phyloP scores from a whole-genome alignment of 2,329 filamentous ascomycete genomes.

The Aspergillus flavus region DNA sequence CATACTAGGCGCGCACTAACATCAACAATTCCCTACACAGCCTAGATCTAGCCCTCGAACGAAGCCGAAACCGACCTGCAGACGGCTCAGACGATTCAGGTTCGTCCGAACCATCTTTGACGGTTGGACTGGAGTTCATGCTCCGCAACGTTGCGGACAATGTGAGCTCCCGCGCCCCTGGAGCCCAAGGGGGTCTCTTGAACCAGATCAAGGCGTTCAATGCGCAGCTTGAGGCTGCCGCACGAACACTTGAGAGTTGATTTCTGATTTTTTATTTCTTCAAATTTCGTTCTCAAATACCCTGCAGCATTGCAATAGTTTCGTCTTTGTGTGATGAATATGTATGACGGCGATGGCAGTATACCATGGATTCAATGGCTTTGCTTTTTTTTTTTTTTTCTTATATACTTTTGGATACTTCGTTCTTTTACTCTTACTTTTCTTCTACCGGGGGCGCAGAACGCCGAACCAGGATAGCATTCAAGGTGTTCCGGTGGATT shows the following conservation, averaged over 20 bases:
- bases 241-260: constrained; percentile 30
- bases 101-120: constrained; percentile 21
- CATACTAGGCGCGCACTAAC: constrained; percentile 36
- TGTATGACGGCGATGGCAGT: constrained; percentile 1
- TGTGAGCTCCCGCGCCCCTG: constrained; percentile 43
- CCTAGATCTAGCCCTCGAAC: constrained; percentile 45
- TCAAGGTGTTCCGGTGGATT: background rate
- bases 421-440: background rate
- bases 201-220: constrained; percentile 47
- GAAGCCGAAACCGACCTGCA: constrained; percentile 31
- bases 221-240: constrained; percentile 43
- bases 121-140: constrained; percentile 45
- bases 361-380: background rate
- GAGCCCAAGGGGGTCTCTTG: constrained; percentile 44
- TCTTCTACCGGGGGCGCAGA: background rate
- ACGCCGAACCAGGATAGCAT: background rate
- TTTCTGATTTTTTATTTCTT: constrained; percentile 6
- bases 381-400: background rate
- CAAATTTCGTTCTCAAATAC: constrained; percentile 1
- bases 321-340: constrained; percentile 3
- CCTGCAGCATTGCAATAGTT: background rate
- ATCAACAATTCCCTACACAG: constrained; percentile 48
- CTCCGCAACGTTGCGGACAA: constrained; percentile 45
- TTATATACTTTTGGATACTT: background rate
- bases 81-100: constrained; percentile 22